Conservation (phyloP, 164 flowering plant species). For the Vitis amurensis region DNA sequence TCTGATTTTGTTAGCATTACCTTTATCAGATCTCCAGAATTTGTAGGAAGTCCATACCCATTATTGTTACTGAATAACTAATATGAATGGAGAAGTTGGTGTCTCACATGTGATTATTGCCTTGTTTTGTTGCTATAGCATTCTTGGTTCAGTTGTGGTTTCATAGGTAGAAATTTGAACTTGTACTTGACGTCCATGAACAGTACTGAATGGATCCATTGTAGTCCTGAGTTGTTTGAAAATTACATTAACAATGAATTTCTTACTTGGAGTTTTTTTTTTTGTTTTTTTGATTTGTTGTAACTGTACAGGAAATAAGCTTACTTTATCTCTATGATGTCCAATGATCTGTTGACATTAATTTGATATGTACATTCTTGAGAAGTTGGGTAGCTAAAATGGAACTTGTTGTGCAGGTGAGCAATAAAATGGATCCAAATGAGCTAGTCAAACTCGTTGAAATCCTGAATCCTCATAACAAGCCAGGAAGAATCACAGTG, state of each 20-base stretch:
- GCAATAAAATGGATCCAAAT: slow-evolving; percentile 56
- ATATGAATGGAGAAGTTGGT: too few relatives aligned
- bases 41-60: neutral
- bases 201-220: neutral
- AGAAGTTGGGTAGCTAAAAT: neutral
- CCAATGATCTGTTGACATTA: neutral
- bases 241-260: neutral
- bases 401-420: slow-evolving; percentile 34
- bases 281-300: too few relatives aligned
- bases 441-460: slow-evolving; percentile 44
- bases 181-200: neutral
- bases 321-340: neutral
- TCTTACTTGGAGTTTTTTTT: neutral
- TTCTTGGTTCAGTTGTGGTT: neutral
- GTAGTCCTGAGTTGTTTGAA: neutral
- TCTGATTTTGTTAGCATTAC: neutral
- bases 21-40: neutral
- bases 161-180: neutral
- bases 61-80: neutral
- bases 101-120: too few relatives aligned
- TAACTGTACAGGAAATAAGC: too few relatives aligned
- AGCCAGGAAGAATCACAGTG: slow-evolving; percentile 49
- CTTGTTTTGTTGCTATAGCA: neutral
- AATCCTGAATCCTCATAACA: slow-evolving; percentile 45
- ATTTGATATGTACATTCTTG: neutral